Evolutionary conservation across 2,329 filamentous ascomycete genomes (phyloP).

Genomic region (Aureobasidium sp.): DNA sequence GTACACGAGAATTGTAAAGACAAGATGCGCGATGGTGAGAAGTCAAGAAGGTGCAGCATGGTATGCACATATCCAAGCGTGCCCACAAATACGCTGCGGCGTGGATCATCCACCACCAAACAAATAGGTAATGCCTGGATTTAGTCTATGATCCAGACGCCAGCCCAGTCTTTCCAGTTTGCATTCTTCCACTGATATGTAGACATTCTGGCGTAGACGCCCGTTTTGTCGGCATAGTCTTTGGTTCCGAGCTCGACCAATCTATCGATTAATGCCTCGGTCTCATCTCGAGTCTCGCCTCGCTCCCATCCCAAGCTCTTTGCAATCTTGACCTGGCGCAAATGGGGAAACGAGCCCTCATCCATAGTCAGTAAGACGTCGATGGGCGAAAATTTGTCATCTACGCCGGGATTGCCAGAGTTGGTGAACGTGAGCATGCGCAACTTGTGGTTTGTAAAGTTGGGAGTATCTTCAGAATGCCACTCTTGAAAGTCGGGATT

Average conservation of each 20-base stretch:
- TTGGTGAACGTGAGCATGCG: conserved; percentile 35
- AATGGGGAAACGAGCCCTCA: conserved; percentile 33
- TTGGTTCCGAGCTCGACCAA: conserved; percentile 33
- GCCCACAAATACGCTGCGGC: background rate
- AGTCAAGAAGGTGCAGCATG: background rate
- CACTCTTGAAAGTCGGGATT: conserved; percentile 21
- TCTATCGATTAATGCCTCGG: conserved; percentile 34
- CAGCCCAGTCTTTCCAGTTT: conserved; percentile 19
- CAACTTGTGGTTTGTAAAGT: conserved; percentile 28
- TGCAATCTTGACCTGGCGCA: conserved; percentile 34
- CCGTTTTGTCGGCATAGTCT: conserved; percentile 30
- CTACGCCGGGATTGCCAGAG: conserved; percentile 31
- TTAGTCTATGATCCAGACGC: conserved; percentile 20
- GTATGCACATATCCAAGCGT: conserved; percentile 1
- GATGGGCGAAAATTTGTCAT: conserved; percentile 34
- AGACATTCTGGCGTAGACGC: conserved; percentile 17
- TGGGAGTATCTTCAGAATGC: background rate
- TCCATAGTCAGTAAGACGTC: conserved; percentile 38
- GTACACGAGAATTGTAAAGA: background rate
- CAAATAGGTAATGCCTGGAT: background rate
- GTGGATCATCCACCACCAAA: background rate
- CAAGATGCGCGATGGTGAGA: background rate
- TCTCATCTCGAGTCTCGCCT: conserved; percentile 28
- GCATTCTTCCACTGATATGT: conserved; percentile 17
- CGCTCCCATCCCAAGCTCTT: conserved; percentile 35